Base-by-base conservation (phyloP, 148 eudicot species). In the Talinum fruticosum region DNA sequence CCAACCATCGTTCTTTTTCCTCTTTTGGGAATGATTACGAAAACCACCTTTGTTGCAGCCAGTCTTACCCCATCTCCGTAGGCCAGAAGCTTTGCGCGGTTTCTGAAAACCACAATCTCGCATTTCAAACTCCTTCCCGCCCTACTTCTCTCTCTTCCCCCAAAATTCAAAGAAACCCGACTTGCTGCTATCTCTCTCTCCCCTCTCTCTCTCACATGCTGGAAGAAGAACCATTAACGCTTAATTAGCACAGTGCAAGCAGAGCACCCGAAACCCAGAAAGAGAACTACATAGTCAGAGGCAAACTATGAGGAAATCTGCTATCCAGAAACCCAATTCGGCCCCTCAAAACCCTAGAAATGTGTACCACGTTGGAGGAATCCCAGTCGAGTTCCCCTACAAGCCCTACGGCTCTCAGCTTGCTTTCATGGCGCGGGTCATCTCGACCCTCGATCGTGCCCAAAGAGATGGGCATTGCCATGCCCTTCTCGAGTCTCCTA, bases 401-500 rank as follows among this genome's bases (percentile, higher is more conserved):
- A 88, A 88, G 68, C 99, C 99, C 8, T 96, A 96, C 76, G 99
- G 99, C 0, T 67, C 94, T 2, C 99, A 96, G 83, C 78, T 96
- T 5, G 96, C 97, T 0, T 96, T 88, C 93, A 96, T 96, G 99
- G 93, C 87, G 34, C 81, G 93, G 72, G 96, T 96, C 49, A 96
- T 96, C 23, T 85, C 94, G 13, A 96, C 97, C 1, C 94, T 96
- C 24, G 97, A 93, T 68, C 88, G 97, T 44, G 92, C 97, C 0
- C 87, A 83, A 28, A 76, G 87, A 30, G 93, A 91, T 1, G 94
- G 99, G 0, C 97, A 89, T 72, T 91, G 87, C 71, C 99, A 96
- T 82, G 97, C 97, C 2, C 81, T 96, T 47, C 93, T 96, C 54
- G 99, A 96, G 71, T 96, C 99, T 0, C 99, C 99, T 6, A 96